Base-by-base conservation (phyloP, 495 filamentous ascomycete genomes). In the Copromyces sp. region DNA sequence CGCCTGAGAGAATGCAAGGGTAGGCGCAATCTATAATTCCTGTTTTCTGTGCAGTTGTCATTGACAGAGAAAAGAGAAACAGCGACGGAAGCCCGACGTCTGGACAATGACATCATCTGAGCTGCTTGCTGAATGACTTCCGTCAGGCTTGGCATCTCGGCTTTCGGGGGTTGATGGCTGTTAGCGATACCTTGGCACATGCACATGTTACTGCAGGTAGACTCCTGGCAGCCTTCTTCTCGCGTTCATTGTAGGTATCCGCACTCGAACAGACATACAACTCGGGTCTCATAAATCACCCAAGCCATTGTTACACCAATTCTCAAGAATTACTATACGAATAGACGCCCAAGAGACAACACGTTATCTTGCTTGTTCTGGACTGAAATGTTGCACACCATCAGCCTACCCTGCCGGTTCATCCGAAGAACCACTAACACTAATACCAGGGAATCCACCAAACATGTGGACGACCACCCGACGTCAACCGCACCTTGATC, bases 141-240 rank as follows among this genome's bases (percentile, higher is more conserved):
- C 24, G 24, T 24, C 53, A 8, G 6, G 53, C 53, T 61, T 61
- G 53, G 53, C 53, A 9, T 20, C 42, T 24, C 38, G 73, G 38
- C 35, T 71, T 47, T 69, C 68, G 70, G 35, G 41, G n/a, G 41
- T 68, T 41, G 69, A 44, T 4, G 37, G n/a, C n/a, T 74, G 61
- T 65, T 72, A 44, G 71, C 35, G 39, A 35, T 39, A 44, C 20
- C 69, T 65, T 24, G 24, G 39, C 11, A 9, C 24, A 24, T 24
- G n/a, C 70, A 3, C 32, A 14, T 29, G 39, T 29, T 40, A 38
- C 24, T 24, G n/a, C 14, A 44, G 37, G 24, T 24, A 24, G 24
- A 24, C 24, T 24, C 24, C 24, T 39, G 12, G 45, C 29, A 53
- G 9, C 17, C 42, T 69, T 17, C 39, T 37, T 24, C 69, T 8